Base-by-base conservation (phyloP, 2,329 filamentous ascomycete species). In the Atkinsonella texensis region DNA sequence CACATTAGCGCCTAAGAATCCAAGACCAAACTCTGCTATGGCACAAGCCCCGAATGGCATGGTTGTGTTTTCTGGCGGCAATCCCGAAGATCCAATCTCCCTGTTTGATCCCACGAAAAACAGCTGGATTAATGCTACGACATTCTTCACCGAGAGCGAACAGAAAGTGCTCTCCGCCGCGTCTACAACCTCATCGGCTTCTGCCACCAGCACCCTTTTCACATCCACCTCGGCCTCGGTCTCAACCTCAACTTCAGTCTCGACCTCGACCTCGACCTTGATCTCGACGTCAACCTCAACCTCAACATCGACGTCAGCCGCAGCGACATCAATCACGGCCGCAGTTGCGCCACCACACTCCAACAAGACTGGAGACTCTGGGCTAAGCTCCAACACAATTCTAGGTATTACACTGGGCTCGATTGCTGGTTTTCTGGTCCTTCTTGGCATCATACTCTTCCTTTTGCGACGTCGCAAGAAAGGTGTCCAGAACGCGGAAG, bases 331-430 rank as follows among this genome's bases (percentile, higher is more conserved):
- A 17, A 57, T 60, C 1, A 54, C 60, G 1, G 58, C 63, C n/a
- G 54, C 63, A 10, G 43, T 45, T 17, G 41, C 39, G 7, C 47
- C 51, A 1, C 13, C 49, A 11, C 15, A 48, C 11, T 40, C 53
- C 4, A 18, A 40, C 11, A 41, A 32, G 10, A 12, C 49, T 1
- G 44, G 53, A 18, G 20, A 56, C 54, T 64, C 64, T 53, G 66
- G 60, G n/a, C 56, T 66, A 47, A 62, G 65, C 53, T 62, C 71
- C 63, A 71, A 76, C 67, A 58, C 81, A 8, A 84, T 95, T 31
- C 75, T 96, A 1, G 90, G 87, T 35, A 87, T 87, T 48, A 87
- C 87, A 0, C 75, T 97, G 1, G 89, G 90, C 12, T 82, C 84
- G n/a, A 81, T 95, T 20, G 78, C 87, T 49, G 89, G 86, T 17